Conservation (phyloP, 2,329 filamentous ascomycete genomes). For the Leptographium lundbergii region DNA sequence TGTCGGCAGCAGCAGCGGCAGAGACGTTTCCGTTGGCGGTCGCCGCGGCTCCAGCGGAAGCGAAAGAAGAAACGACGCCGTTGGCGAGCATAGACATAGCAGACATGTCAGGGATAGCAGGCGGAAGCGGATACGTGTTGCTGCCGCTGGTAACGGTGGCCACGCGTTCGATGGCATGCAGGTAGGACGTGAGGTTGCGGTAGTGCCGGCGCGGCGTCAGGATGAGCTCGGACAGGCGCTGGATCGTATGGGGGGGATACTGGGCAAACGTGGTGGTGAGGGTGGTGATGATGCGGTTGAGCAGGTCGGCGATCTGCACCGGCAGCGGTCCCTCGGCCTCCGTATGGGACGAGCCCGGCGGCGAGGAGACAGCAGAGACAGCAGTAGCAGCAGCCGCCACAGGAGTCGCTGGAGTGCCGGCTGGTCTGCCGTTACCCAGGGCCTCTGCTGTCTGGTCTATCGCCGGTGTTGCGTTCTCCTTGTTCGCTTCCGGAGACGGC, state of each 20-base stretch:
- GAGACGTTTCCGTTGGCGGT: slow-evolving; percentile 5
- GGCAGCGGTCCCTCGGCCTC: slow-evolving; percentile 30
- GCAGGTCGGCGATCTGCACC: slow-evolving; percentile 47
- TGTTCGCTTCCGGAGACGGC: slow-evolving; percentile 48
- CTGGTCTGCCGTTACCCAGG: slow-evolving; percentile 11
- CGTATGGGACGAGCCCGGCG: slow-evolving; percentile 7
- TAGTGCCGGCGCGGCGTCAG: slow-evolving; percentile 69
- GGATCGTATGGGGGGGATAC: slow-evolving; percentile 81
- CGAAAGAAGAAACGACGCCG: slow-evolving; percentile 27
- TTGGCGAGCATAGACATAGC: slow-evolving; percentile 44
- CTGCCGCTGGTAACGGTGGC: slow-evolving; percentile 77
- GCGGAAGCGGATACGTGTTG: slow-evolving; percentile 71
- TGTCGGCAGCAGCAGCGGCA: slow-evolving; percentile 22
- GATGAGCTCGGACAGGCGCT: slow-evolving; percentile 80
- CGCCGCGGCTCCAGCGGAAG: slow-evolving; percentile 12
- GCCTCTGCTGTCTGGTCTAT: slow-evolving; percentile 16
- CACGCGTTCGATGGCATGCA: slow-evolving; percentile 82
- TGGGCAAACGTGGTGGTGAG: slow-evolving; percentile 54
- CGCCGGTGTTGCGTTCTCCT: slow-evolving; percentile 54
- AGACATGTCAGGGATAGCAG: slow-evolving; percentile 46
- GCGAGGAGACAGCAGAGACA: slow-evolving; percentile 24
- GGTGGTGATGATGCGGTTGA: slow-evolving; percentile 46
- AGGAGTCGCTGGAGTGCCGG: slow-evolving; percentile 18
- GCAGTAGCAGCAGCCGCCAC: slow-evolving; percentile 21
- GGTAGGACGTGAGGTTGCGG: slow-evolving; percentile 66